A percentile compares a stretch with the other conserved stretches of the same genome.
Conservation (phyloP, 805 yeast genomes). For the Lipomyces sp. region DNA sequence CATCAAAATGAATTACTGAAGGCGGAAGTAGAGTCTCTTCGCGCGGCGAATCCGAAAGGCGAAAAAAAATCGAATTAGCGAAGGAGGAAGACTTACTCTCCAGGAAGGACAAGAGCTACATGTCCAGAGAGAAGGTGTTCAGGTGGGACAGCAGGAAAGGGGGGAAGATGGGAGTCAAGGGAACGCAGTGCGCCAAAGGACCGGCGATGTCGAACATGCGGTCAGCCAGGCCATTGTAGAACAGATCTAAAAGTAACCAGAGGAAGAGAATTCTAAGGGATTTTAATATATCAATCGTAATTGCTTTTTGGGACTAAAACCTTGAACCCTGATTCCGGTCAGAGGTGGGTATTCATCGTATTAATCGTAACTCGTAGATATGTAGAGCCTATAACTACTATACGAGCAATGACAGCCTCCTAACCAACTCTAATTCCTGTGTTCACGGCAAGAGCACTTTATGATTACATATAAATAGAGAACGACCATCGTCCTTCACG, state of each 20-base stretch:
- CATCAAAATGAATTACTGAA: neutral
- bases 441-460: too few species aligned
- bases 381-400: too few species aligned
- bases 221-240: constrained; percentile 1
- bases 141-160: neutral
- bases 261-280: neutral
- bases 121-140: neutral
- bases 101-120: neutral
- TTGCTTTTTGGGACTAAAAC: too few species aligned
- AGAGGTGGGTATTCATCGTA: too few species aligned
- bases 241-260: neutral
- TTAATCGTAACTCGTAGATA: too few species aligned
- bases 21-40: neutral
- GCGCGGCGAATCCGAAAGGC: constrained; percentile 2
- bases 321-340: too few species aligned
- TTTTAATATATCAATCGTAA: too few species aligned
- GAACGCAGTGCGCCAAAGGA: neutral
- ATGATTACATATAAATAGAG: too few species aligned
- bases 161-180: neutral
- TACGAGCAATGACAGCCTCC: too few species aligned
- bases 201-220: neutral
- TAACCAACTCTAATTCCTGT: too few species aligned
- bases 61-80: neutral
- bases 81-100: constrained; percentile 4
- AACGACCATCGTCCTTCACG: too few species aligned